A percentile compares a stretch with the other conserved stretches of the same genome.
Evolutionary conservation across 225 moss, liverwort and hornwort genomes (phyloP).

Genomic region (Sphagnum contortum): DNA sequence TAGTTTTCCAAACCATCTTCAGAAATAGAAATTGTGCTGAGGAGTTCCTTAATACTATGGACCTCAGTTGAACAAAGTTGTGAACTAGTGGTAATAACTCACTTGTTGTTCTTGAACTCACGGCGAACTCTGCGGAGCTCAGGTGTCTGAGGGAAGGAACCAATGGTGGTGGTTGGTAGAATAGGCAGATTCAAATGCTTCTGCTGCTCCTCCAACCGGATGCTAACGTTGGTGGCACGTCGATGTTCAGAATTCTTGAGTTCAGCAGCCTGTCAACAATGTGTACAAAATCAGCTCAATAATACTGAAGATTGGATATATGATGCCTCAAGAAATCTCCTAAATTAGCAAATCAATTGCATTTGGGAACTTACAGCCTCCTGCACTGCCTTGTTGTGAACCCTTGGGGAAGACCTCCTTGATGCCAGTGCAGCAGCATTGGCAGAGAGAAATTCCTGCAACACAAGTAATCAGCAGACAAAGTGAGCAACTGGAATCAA

Average conservation of each 20-base stretch:
- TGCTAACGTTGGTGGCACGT: conserved; percentile 54
- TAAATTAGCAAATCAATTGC: neutral
- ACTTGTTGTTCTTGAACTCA: conserved; percentile 84
- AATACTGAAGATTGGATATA: too few species aligned
- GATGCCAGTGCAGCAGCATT: conserved; percentile 54
- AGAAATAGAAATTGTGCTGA: too few species aligned
- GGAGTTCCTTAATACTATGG: too few species aligned
- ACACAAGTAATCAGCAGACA: too few species aligned
- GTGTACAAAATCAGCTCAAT: too few species aligned
- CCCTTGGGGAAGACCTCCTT: conserved; percentile 58
- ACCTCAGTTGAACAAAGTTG: too few species aligned
- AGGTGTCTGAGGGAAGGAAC: conserved; percentile 86
- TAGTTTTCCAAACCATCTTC: too few species aligned
- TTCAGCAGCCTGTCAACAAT: conserved; percentile 28
- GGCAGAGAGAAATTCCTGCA: conserved; percentile 36
- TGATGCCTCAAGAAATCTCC: neutral
- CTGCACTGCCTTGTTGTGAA: conserved; percentile 63
- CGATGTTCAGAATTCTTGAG: conserved; percentile 61
- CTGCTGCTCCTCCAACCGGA: conserved; percentile 71
- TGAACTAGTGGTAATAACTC: neutral
- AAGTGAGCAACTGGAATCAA: too few species aligned
- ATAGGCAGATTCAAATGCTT: conserved; percentile 69
- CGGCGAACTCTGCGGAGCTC: conserved; percentile 71
- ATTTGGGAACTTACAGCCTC: conserved; percentile 26
- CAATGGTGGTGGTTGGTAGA: conserved; percentile 82